These are phyloP conservation scores for Fusarium temperatum DNA, from an alignment of 2,329 filamentous ascomycete species.

Conservation along the genomic window DNA sequence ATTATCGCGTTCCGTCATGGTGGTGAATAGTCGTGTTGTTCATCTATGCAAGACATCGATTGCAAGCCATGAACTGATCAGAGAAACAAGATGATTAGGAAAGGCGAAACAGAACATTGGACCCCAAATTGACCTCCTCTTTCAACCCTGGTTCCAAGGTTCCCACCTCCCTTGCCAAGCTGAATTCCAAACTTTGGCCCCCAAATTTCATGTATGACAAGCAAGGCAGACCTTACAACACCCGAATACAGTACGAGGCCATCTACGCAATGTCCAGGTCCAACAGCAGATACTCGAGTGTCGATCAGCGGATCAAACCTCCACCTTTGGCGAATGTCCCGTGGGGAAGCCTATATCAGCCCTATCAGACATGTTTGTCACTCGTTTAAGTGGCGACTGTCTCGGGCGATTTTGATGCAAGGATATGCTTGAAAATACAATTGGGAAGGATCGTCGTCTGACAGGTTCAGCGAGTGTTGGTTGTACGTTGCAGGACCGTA, in stretches of 20 bases:
- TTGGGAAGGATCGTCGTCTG: neutral
- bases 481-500: neutral
- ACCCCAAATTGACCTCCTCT: neutral
- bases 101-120: neutral
- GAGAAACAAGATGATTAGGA: neutral
- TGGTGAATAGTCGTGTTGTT: neutral
- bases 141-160: neutral
- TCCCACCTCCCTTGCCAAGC: neutral
- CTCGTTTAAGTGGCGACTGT: neutral
- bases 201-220: neutral
- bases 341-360: slow-evolving; percentile 8
- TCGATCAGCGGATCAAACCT: neutral
- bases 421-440: neutral
- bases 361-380: neutral
- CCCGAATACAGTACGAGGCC: neutral
- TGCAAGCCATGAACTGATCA: neutral
- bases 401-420: neutral
- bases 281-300: neutral
- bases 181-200: neutral
- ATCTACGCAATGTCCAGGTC: neutral
- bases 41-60: neutral
- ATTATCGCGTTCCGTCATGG: neutral
- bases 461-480: neutral
- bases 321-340: neutral
- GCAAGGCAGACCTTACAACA: slow-evolving; percentile 4